Evolutionary conservation across 345 rosid genomes (phyloP), one percentile per base, ranked within the genome.

Genomic region (Raphanus sativus): DNA sequence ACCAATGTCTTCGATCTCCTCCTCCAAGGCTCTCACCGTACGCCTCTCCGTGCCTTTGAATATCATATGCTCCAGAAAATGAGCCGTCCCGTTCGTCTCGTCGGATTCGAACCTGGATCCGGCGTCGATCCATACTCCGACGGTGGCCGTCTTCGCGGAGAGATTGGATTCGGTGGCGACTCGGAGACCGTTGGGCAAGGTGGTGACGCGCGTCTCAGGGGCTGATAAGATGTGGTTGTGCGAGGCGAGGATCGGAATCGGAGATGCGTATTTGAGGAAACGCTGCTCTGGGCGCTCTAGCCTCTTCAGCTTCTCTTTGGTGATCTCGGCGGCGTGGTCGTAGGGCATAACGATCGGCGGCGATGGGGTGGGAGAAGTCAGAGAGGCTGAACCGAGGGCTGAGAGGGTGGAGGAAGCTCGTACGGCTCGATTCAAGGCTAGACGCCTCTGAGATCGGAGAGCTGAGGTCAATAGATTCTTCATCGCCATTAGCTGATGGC

Each of bases 71-170:
- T 96, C 99, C 80, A 96, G 74, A 63, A 96, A 96, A 71, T 93
- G 99, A 12, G 98, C 97, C 0, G 98, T 91, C 1, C 99, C 99
- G 10, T 93, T 96, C 3, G 92, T 89, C 75, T 86, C 89, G 0
- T 91, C 96, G 3, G 93, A 85, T 87, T 96, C 99, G 17, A 87
- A 96, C 34, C 99, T 71, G 11, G 99, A 93, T 69, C 99, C 99
- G 2, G 98, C 94, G 58, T 96, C 99, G 75, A 96, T 93, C 98
- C 98, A 96, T 12, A 93, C 97, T 15, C 99, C 99, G 11, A 96
- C 97, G 1, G 98, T 91, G 11, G 98, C 96, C 0, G 98, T 87
- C 69, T 83, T 90, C 1, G 86, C 70, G 4, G 97, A 82, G 5
- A 93, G 94, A 21, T 80, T 86, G 0, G 99, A 96, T 79, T 93